These are phyloP conservation scores for Fomitopsis serialis DNA, from an alignment of 768 basidiomycete genomes.

Conservation along the genomic window DNA sequence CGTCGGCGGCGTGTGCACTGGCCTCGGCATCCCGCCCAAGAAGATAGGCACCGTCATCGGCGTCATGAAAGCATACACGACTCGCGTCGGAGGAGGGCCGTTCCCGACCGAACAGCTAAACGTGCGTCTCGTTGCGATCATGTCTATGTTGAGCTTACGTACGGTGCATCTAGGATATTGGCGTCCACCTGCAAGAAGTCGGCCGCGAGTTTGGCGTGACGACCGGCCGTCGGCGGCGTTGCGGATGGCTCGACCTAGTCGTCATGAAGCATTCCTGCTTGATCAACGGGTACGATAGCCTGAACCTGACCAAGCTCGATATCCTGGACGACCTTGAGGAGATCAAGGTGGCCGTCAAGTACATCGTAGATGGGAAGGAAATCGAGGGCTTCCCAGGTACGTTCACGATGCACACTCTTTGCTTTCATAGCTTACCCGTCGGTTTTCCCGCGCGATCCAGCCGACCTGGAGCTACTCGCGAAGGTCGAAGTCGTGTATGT, in stretches of 20 bases:
- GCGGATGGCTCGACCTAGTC: slow-evolving; percentile 97
- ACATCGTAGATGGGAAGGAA: slow-evolving; percentile 71
- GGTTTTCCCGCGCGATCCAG: slow-evolving; percentile 31
- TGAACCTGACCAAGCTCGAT: slow-evolving; percentile 97
- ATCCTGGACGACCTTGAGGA: slow-evolving; percentile 79
- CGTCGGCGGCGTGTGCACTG: slow-evolving; percentile 95
- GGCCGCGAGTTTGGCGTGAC: slow-evolving; percentile 90
- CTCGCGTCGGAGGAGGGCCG: slow-evolving; percentile 96
- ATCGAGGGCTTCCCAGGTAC: slow-evolving; percentile 83
- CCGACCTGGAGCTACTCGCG: slow-evolving; percentile 79
- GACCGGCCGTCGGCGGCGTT: slow-evolving; percentile 87
- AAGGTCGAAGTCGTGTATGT: slow-evolving; percentile 82
- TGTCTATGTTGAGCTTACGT: not conserved
- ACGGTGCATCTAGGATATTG: slow-evolving; percentile 50
- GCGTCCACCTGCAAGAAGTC: slow-evolving; percentile 87
- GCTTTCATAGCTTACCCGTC: not conserved
- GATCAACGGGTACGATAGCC: slow-evolving; percentile 91
- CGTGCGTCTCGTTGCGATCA: slow-evolving; percentile 33
- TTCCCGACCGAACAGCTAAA: slow-evolving; percentile 96
- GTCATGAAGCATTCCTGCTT: slow-evolving; percentile 88
- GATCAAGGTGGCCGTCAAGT: slow-evolving; percentile 85
- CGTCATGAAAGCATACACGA: slow-evolving; percentile 97
- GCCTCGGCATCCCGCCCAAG: slow-evolving; percentile 93
- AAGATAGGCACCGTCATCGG: slow-evolving; percentile 83
- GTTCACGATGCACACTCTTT: slow-evolving; percentile 18